Conservation (phyloP, 495 filamentous ascomycete genomes). For the Neurospora cerealis region DNA sequence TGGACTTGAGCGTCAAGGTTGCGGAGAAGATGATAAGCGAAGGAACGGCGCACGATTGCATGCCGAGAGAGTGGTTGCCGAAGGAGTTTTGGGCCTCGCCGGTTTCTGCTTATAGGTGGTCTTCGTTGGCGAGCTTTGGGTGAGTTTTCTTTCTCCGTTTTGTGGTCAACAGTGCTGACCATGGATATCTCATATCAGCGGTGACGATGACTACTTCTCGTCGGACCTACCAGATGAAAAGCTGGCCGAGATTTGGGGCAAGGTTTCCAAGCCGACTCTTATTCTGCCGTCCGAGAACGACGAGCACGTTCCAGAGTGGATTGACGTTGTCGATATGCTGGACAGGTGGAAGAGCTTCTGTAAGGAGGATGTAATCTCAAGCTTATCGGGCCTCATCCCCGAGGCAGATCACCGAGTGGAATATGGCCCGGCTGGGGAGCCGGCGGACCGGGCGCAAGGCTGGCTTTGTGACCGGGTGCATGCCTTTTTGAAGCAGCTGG, state of each 20-base stretch:
- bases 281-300: constrained; percentile 65
- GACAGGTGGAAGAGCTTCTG: constrained; percentile 45
- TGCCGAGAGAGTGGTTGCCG: constrained; percentile 43
- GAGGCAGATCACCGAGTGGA: constrained; percentile 34
- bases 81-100: constrained; percentile 40
- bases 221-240: constrained; percentile 57
- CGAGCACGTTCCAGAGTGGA: constrained; percentile 50
- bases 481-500: constrained; percentile 22
- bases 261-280: constrained; percentile 44
- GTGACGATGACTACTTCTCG: constrained; percentile 85
- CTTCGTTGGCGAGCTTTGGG: constrained; percentile 50
- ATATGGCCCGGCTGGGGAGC: constrained; percentile 5
- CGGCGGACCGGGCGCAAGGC: constrained; percentile 13
- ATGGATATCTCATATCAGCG: constrained; percentile 22
- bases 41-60: constrained; percentile 44
- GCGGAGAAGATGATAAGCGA: constrained; percentile 44
- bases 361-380: constrained; percentile 26
- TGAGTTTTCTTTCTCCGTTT: constrained; percentile 17
- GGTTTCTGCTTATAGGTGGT: constrained; percentile 58
- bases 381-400: constrained; percentile 31
- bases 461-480: constrained; percentile 30
- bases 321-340: constrained; percentile 58
- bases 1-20: constrained; percentile 40
- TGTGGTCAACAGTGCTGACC: background rate
- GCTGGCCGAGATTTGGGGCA: constrained; percentile 53